These are phyloP conservation scores for Rutstroemia sp. DNA, from an alignment of 2,329 filamentous ascomycete genomes.

Conservation along the genomic window DNA sequence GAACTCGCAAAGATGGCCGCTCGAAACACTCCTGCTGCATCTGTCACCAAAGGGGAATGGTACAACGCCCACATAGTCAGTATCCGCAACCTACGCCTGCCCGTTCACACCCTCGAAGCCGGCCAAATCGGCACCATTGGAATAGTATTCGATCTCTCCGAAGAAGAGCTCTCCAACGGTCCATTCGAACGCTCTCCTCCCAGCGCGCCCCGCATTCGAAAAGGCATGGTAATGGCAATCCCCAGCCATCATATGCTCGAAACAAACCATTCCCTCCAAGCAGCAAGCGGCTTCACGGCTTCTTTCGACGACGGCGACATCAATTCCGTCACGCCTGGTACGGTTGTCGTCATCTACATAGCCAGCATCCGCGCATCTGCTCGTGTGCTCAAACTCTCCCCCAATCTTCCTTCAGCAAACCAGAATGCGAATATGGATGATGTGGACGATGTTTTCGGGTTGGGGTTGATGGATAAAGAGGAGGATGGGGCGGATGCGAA, in stretches of 20 bases:
- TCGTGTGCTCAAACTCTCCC: constrained; percentile 52
- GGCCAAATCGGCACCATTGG: constrained; percentile 90
- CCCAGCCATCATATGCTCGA: constrained; percentile 51
- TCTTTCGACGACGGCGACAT: constrained; percentile 60
- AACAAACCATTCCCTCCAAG: constrained; percentile 50
- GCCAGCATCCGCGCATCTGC: constrained; percentile 81
- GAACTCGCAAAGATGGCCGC: constrained; percentile 47
- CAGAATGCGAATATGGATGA: constrained; percentile 22
- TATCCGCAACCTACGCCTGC: constrained; percentile 78
- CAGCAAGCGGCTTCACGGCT: constrained; percentile 63
- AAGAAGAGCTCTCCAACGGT: constrained; percentile 26
- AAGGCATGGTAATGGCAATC: constrained; percentile 76
- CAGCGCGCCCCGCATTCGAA: constrained; percentile 45
- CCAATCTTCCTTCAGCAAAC: constrained; percentile 19
- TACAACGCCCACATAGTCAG: constrained; percentile 74
- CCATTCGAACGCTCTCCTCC: constrained; percentile 26
- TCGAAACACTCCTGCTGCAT: constrained; percentile 45
- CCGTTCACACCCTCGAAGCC: constrained; percentile 65
- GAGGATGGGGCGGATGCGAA: constrained; percentile 37
- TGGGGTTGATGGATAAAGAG: constrained; percentile 38
- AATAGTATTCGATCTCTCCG: constrained; percentile 50
- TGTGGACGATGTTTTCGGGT: constrained; percentile 47
- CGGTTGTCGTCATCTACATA: constrained; percentile 73
- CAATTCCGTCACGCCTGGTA: constrained; percentile 56
- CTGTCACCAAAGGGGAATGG: constrained; percentile 61